Evolutionary conservation across 2,329 filamentous ascomycete species (phyloP).

Genomic region (Pleomassaria siparia): DNA sequence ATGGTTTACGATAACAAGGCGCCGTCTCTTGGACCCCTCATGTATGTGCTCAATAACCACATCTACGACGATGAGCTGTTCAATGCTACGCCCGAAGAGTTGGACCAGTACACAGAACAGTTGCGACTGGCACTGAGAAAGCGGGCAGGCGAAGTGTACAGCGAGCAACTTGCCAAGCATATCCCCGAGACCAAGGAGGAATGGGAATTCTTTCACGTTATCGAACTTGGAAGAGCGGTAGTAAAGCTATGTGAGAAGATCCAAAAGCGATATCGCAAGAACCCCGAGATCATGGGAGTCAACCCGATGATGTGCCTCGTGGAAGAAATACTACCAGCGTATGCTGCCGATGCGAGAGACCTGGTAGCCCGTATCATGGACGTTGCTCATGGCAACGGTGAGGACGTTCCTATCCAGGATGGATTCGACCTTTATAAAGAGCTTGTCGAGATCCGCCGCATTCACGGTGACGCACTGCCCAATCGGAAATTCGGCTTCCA

Average conservation of each 20-base stretch:
- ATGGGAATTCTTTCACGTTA: slow-evolving; percentile 90
- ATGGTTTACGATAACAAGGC: slow-evolving; percentile 88
- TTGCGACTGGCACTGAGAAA: slow-evolving; percentile 72
- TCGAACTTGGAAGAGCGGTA: slow-evolving; percentile 83
- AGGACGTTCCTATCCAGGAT: slow-evolving; percentile 84
- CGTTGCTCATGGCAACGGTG: slow-evolving; percentile 66
- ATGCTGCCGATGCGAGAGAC: slow-evolving; percentile 84
- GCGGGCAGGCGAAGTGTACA: slow-evolving; percentile 78
- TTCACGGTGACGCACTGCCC: slow-evolving; percentile 76
- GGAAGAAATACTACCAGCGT: slow-evolving; percentile 81
- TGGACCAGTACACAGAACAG: slow-evolving; percentile 70
- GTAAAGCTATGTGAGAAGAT: slow-evolving; percentile 85
- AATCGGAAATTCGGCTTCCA: slow-evolving; percentile 77
- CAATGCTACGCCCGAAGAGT: slow-evolving; percentile 67
- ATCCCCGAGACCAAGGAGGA: slow-evolving; percentile 78
- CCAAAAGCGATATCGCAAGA: slow-evolving; percentile 87
- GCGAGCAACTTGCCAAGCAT: slow-evolving; percentile 73
- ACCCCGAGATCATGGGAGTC: slow-evolving; percentile 81
- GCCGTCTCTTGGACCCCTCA: slow-evolving; percentile 74
- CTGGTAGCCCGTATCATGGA: slow-evolving; percentile 81
- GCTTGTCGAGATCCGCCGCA: slow-evolving; percentile 78
- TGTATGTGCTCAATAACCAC: slow-evolving; percentile 80
- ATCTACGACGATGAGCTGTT: slow-evolving; percentile 79
- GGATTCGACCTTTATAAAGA: slow-evolving; percentile 93
- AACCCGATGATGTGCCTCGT: slow-evolving; percentile 72